These are phyloP conservation scores for Gomphus bonarii DNA, from an alignment of 1,284 basidiomycete genomes.

Conservation along the genomic window DNA sequence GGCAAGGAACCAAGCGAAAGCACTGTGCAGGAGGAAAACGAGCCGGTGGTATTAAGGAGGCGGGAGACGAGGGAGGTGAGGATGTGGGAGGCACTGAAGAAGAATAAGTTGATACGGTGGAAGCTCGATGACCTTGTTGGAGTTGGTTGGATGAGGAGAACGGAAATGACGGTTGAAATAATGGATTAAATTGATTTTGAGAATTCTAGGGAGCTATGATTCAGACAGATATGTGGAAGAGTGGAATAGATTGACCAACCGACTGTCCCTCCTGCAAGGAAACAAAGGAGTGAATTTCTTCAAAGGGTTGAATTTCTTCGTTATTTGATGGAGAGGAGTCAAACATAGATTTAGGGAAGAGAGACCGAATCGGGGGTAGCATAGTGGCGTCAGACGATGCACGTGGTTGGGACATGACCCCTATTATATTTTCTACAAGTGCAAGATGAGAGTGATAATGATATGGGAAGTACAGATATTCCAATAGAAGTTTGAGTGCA, in stretches of 20 bases:
- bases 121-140: conserved; percentile 1
- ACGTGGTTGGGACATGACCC: neutral
- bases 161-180: conserved; percentile 16
- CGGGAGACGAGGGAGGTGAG: conserved; percentile 18
- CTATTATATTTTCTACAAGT: neutral
- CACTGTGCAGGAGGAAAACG: conserved; percentile 34
- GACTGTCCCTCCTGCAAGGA: conserved; percentile 2
- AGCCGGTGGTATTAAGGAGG: conserved; percentile 31
- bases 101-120: conserved; percentile 5
- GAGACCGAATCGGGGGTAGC: conserved; percentile 1
- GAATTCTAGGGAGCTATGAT: conserved; percentile 7
- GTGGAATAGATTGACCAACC: conserved; percentile 15
- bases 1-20: conserved; percentile 18
- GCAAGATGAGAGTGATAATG: neutral
- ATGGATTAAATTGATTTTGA: conserved; percentile 28
- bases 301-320: neutral
- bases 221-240: neutral
- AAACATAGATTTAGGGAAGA: conserved; percentile 1
- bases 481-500: neutral
- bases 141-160: conserved; percentile 2
- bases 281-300: too few species aligned
- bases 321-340: neutral
- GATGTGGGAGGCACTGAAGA: conserved; percentile 7
- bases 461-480: neutral
- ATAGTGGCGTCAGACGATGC: neutral